Conservation (phyloP, 306 rosid species). For the Gleditsia sinensis region DNA sequence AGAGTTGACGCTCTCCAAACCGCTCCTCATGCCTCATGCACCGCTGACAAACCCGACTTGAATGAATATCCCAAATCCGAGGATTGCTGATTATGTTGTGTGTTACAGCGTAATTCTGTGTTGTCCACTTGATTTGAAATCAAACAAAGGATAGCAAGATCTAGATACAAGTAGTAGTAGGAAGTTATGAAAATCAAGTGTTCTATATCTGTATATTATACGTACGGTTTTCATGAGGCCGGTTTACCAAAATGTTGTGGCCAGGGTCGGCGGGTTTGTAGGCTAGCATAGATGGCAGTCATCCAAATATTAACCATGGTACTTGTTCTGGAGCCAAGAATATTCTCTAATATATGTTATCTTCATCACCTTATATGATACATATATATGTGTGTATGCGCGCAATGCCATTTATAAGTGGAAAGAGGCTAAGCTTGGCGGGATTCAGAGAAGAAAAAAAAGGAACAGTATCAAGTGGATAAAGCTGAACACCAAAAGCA, state of each 20-base stretch:
- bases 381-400: too few species aligned
- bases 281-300: background rate
- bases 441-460: too few species aligned
- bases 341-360: background rate
- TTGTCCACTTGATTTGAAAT: background rate
- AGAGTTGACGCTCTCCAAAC: constrained; percentile 83
- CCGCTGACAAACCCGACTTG: constrained; percentile 64
- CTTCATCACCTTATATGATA: background rate
- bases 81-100: too few species aligned
- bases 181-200: background rate
- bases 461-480: too few species aligned
- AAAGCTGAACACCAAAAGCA: too few species aligned
- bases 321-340: background rate
- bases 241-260: background rate
- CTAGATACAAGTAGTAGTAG: background rate
- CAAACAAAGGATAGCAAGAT: background rate
- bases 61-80: constrained; percentile 86
- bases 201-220: background rate
- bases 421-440: too few species aligned
- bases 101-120: background rate
- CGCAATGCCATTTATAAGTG: too few species aligned
- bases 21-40: constrained; percentile 35
- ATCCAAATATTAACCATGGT: background rate
- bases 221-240: background rate
- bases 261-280: background rate